Evolutionary conservation across 257 asterid species (phyloP), one percentile per base, ranked within the genome.

Genomic region (Cynanchum wilfordii): DNA sequence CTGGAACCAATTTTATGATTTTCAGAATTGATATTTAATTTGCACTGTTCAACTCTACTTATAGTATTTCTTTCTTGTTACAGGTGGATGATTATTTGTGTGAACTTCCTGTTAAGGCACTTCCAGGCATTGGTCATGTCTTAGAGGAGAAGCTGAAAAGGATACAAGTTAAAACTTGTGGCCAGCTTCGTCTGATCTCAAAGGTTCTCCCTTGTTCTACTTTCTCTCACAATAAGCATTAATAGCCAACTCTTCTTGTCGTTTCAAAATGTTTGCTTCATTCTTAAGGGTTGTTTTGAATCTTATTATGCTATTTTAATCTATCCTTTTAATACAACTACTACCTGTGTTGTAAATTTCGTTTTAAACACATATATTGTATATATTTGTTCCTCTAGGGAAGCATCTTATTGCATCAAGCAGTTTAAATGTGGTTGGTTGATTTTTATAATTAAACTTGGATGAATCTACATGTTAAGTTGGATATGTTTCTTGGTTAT

Each of bases 61-160:
- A 56, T 77, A 29, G 36, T 62, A 33, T 47, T 30, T 64, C 56
- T 65, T 80, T 66, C 68, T 68, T 73, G 54, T 82, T 70, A 68
- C 87, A 94, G 99, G 93, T 91, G 80, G 95, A 90, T 76, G 82
- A 82, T 78, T 87, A 87, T 80, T 79, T 94, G 78, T 36, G 75
- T 57, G 79, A 83, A 68, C 99, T 94, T 81, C 98, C 98, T 57
- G 97, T 91, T 36, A 90, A 92, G 86, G 91, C 86, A 75, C 98
- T 94, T 83, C 98, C 99, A 70, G 98, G 99, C 69, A 90, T 94
- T 71, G 99, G 99, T 45, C 82, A 79, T 83, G 93, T 85, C 78
- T 80, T 91, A 86, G 96, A 88, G 80, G 93, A 82, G 72, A 94
- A 87, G 80, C 78, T 91, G 90, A 87, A 84, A 83, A 81, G 68